Evolutionary conservation across 768 basidiomycete species (phyloP), one percentile per base, ranked within the genome.

Genomic region (Suillus bovinus): DNA sequence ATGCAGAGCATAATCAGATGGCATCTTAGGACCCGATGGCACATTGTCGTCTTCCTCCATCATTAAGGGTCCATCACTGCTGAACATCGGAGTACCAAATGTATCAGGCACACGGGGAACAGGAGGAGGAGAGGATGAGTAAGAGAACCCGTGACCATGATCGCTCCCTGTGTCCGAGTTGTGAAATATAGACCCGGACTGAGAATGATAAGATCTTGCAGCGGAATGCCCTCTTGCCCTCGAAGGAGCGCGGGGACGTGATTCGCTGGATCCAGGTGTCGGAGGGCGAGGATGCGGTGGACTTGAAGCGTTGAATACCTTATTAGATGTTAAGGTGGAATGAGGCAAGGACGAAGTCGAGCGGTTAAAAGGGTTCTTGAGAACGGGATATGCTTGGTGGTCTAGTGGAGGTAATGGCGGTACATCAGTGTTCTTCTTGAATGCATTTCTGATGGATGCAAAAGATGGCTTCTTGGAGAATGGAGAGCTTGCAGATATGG

Each of bases 1-100:
- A 70, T 93, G 91, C 14, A 96, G 77, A 2, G 94, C 94, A 68
- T 90, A 95, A 68, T 96, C 94, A 0, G 89, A 87, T 2, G 94
- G 93, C 13, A 90, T 93, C 70, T 86, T 90, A 0, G 90, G 89
- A 55, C 90, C 88, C 68, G 84, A 81, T 24, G 83, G 76, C 53
- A 88, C 80, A 69, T 86, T 86, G 67, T 90, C 89, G 14, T 90
- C 90, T 49, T 86, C 84, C 33, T 86, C 82, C 16, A 87, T 86
- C 4, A 78, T 68, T 20, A 72, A 68, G 3, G 84, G 81, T 2
- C 84, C 83, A 50, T 87, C 87, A 60, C 83, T 83, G 33, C 82
- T 69, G 24, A 76, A 65, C 67, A 62, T 69, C 20, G 77, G 69
- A 20, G 78, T 77, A 2, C 84, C 80, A 67, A 85, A 84, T 11